Percentiles rank a stretch among this genome's conserved stretches.
Evolutionary conservation across 2,329 filamentous ascomycete species (phyloP).

Genomic region (Sclerotinia minor): DNA sequence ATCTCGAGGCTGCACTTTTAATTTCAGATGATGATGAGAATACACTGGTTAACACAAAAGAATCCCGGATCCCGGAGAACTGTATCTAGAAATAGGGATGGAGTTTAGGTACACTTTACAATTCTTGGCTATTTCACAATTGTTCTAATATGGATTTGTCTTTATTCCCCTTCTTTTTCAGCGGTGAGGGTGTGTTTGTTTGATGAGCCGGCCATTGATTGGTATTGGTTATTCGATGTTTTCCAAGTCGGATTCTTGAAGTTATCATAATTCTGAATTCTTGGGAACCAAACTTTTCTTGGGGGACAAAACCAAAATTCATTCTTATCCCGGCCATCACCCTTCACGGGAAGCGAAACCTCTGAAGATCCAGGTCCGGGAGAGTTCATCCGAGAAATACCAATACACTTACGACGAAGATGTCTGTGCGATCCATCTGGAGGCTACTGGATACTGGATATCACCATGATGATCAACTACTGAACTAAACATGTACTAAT

Average conservation of each 20-base stretch:
- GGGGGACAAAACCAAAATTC: not conserved
- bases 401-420: not conserved
- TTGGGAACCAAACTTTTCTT: not conserved
- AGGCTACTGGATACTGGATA: not conserved
- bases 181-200: not conserved
- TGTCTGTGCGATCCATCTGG: not conserved
- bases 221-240: not conserved
- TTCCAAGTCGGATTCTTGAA: not conserved
- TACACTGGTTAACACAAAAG: constrained; percentile 33
- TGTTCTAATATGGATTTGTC: constrained; percentile 19
- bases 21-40: constrained; percentile 34
- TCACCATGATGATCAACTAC: not conserved
- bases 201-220: not conserved
- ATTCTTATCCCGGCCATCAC: not conserved
- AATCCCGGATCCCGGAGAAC: constrained; percentile 30
- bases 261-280: not conserved
- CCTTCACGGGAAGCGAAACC: not conserved
- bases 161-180: not conserved
- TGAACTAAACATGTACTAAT: not conserved
- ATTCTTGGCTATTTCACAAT: constrained; percentile 36
- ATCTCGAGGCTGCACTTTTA: constrained; percentile 33
- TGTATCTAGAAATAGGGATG: constrained; percentile 38
- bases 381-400: not conserved
- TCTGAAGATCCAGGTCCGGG: not conserved
- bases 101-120: constrained; percentile 32